Base-by-base conservation (phyloP, 1,284 basidiomycete genomes). In the Melampsora abietis-canadensis region DNA sequence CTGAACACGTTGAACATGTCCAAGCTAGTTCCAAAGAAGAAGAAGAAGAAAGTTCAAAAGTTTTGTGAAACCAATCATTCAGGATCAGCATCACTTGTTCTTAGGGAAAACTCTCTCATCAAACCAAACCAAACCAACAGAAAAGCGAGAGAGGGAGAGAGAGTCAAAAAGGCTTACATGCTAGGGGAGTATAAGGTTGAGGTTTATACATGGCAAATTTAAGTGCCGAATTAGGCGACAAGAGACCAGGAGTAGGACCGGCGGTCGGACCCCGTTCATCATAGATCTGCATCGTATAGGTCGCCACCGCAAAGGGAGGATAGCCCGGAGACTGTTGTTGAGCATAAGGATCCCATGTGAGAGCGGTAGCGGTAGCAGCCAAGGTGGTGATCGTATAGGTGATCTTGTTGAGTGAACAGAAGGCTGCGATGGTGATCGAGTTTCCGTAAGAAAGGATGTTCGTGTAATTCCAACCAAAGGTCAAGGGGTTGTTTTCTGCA, bases 401-500 rank as follows among this genome's bases (percentile, higher is more conserved):
- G 82, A 91, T 90, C 7, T 90, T 90, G 80, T 94, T 93, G 21
- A 81, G 81, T 10, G 88, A 88, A 81, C 91, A 90, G 60, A 89
- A 85, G 27, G 93, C 94, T 63, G 87, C 86, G 76, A 95, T 85
- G 12, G 94, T 95, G 77, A 96, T 85, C 76, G 85, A 83, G 0
- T 87, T 86, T 0, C 78, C 76, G 51, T 17, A 76, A 10, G 68
- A 63, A 17, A 47, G 24, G 34, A 54, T 37, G 34, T 64, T 30
- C 14, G 90, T 92, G 78, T 91, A 87, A 82, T 92, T 94, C 93
- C 93, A 96, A n/a, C 86, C 92, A 82, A 95, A 92, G 24, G 92
- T 95, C 80, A 95, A 86, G 75, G 85, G 85, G 79, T 91, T 86
- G 62, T 85, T 85, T 0, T 84, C 83, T 0, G 90, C 91, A 78